These are phyloP conservation scores for Carex myosuroides DNA, from an alignment of 176 grass and related monocot genomes.

Conservation along the genomic window DNA sequence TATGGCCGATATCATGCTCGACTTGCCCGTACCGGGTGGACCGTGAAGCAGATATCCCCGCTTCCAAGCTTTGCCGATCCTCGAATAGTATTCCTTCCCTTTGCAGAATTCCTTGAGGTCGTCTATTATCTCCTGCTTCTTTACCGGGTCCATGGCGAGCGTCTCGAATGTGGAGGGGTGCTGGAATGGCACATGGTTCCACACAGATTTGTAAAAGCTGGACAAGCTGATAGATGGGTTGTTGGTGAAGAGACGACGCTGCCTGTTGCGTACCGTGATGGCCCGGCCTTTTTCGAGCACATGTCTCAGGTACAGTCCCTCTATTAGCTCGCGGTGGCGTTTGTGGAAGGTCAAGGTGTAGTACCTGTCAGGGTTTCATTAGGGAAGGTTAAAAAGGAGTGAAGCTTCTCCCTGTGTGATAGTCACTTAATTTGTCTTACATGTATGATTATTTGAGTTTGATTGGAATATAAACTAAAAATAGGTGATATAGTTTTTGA, in stretches of 20 bases:
- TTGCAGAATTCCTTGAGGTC: constrained; percentile 20
- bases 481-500: too few species aligned
- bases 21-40: constrained; percentile 36
- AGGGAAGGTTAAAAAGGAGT: too few species aligned
- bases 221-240: background rate
- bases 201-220: constrained; percentile 11
- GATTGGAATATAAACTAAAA: too few species aligned
- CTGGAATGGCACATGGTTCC: constrained; percentile 18
- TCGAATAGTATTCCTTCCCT: constrained; percentile 31
- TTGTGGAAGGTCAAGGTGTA: constrained; percentile 29
- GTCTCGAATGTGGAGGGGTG: constrained; percentile 34
- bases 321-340: background rate
- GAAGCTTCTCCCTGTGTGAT: too few species aligned
- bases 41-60: constrained; percentile 23
- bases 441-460: too few species aligned
- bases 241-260: constrained; percentile 28
- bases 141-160: constrained; percentile 29
- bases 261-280: constrained; percentile 4
- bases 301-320: constrained; percentile 10
- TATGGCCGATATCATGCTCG: constrained; percentile 31
- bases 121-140: constrained; percentile 17
- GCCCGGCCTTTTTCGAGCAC: constrained; percentile 15
- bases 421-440: too few species aligned
- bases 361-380: background rate
- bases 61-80: constrained; percentile 36